Base-by-base conservation (phyloP, 139 green algal genomes). In the Chlamydomonas urium region DNA sequence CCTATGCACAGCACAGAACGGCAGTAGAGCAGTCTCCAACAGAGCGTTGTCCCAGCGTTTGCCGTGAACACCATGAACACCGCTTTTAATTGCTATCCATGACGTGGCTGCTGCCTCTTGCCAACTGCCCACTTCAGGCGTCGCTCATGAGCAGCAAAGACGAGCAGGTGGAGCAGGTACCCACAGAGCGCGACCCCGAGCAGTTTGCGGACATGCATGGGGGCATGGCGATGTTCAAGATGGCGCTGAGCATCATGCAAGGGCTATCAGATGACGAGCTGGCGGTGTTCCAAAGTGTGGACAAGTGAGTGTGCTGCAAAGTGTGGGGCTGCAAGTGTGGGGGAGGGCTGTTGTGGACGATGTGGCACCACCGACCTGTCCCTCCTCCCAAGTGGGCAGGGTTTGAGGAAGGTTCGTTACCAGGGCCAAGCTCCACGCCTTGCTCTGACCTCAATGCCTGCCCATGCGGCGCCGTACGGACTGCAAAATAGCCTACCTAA, bases 211-310 rank as follows among this genome's bases (percentile, higher is more conserved):
- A 75, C 58, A 29, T 79, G 10, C 50, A 8, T 0, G 73, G 73
- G 10, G 78, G 78, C 5, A 37, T 75, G 24, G 45, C 33, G 34
- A 72, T 83, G 56, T 80, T 80, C 63, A 74, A 69, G 28, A 65
- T 74, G 29, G 75, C 75, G 26, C 56, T 81, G 32, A 32, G 19
- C 24, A 63, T 75, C 33, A 36, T 82, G 66, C 38, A 57, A 2
- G 29, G 47, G 5, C 47, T 82, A 1, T 73, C 50, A 17, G 48
- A 78, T 50, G 71, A 72, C 35, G 66, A 75, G 24, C 71, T 82
- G 34, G 37, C 71, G 56, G 57, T 65, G 45, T 61, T 81, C n/a
- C 33, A 38, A 26, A 58, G 59, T 31, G 24, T 77, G 47, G 65
- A 77, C 28, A 38, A 61, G 38, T 67, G 45, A 68, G 60, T 68